A percentile compares a stretch with the other conserved stretches of the same genome.
Conservation (phyloP, 2,329 filamentous ascomycete species). For the Magnaporthales sp. region DNA sequence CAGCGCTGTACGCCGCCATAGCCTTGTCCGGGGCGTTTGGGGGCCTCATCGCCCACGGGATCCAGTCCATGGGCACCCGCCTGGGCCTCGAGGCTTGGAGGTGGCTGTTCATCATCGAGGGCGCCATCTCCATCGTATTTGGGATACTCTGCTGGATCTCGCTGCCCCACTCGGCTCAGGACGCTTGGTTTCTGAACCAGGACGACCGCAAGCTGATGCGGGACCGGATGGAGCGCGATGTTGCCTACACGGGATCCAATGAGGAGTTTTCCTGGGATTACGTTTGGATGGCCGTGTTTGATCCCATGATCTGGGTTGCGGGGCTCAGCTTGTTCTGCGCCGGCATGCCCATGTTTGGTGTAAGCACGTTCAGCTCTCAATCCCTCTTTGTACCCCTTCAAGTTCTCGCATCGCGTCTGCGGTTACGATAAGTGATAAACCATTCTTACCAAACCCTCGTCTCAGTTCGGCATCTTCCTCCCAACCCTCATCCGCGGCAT, state of each 20-base stretch:
- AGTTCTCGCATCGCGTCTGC: too few relatives aligned
- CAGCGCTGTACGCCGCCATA: conserved; percentile 15
- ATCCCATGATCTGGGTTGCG: conserved; percentile 18
- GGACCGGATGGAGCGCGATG: conserved; percentile 8
- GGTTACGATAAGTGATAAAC: neutral
- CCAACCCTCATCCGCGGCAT: conserved; percentile 23
- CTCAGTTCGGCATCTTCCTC: conserved; percentile 27
- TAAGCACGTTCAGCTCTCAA: neutral
- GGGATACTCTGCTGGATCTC: conserved; percentile 45
- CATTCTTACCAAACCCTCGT: neutral
- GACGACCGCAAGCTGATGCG: conserved; percentile 37
- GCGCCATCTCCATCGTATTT: conserved; percentile 29
- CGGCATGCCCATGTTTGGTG: conserved; percentile 27
- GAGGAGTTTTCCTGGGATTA: conserved; percentile 13
- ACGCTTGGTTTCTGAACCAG: conserved; percentile 43
- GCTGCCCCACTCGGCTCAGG: conserved; percentile 41
- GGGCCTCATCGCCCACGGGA: conserved; percentile 10
- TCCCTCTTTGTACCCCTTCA: too few relatives aligned
- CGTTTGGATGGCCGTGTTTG: conserved; percentile 15
- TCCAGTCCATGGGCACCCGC: neutral
- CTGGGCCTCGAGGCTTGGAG: conserved; percentile 16
- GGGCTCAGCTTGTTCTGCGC: conserved; percentile 27
- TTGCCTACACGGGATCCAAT: conserved; percentile 18
- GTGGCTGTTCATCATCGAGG: conserved; percentile 46
- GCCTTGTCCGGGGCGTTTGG: conserved; percentile 15